Percentiles rank a stretch among this genome's conserved stretches.
These are phyloP conservation scores for Monosporozyma servazzii DNA, from an alignment of 805 yeast species.

Conservation along the genomic window DNA sequence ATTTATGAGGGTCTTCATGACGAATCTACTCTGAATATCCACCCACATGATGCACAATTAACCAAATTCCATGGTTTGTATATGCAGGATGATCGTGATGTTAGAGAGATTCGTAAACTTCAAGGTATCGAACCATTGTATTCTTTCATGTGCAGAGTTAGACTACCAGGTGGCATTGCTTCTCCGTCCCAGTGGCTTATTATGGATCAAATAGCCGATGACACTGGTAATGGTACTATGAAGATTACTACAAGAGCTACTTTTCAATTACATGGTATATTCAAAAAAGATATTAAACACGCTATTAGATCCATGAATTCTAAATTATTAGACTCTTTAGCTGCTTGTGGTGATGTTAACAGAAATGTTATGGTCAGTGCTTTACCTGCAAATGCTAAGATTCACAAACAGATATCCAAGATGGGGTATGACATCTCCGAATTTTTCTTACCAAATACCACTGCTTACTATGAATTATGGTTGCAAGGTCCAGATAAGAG, in stretches of 20 bases:
- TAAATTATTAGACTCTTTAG: conserved; percentile 84
- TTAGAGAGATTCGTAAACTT: conserved; percentile 84
- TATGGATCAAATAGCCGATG: conserved; percentile 71
- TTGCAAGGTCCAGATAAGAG: conserved; percentile 71
- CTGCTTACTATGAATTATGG: conserved; percentile 97
- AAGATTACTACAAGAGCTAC: conserved; percentile 96
- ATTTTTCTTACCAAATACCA: conserved; percentile 77
- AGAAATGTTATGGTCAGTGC: conserved; percentile 92
- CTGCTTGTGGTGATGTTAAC: conserved; percentile 97
- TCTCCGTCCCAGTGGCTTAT: conserved; percentile 83
- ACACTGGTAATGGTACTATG: conserved; percentile 84
- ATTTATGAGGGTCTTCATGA: conserved; percentile 80
- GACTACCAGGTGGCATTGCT: conserved; percentile 89
- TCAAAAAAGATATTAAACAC: conserved; percentile 80
- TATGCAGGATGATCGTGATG: conserved; percentile 97
- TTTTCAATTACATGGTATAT: conserved; percentile 90
- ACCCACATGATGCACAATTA: conserved; percentile 84
- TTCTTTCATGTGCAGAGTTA: conserved; percentile 92
- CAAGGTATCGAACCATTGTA: conserved; percentile 93
- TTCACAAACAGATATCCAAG: conserved; percentile 65
- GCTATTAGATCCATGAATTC: conserved; percentile 90
- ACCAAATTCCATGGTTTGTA: conserved; percentile 97
- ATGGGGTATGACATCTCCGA: conserved; percentile 64
- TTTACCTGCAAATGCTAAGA: conserved; percentile 73
- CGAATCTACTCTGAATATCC: conserved; percentile 79